A percentile compares a stretch with the other conserved stretches of the same genome.
phyloP scores from a whole-genome alignment of 306 rosid genomes.

The Crotalaria pallida region DNA sequence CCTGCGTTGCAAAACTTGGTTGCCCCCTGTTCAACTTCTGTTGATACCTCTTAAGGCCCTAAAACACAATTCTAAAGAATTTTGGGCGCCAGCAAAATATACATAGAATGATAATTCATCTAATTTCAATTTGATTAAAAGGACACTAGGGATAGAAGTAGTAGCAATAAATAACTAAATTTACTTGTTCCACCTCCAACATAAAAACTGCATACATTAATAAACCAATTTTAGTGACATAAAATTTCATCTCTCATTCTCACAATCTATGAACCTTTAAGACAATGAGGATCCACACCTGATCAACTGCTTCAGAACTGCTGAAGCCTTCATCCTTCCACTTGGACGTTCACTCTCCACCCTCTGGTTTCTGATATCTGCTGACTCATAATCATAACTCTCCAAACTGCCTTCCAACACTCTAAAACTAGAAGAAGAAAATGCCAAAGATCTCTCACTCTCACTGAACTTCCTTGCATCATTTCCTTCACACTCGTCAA shows the following conservation, averaged over 20 bases:
- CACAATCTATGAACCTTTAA: neutral
- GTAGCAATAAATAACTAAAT: neutral
- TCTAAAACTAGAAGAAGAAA: conserved; percentile 24
- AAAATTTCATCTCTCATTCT: neutral
- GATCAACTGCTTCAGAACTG: conserved; percentile 55
- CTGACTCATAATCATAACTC: conserved; percentile 21
- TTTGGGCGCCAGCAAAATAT: neutral
- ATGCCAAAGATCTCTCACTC: conserved; percentile 13
- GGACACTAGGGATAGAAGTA: neutral
- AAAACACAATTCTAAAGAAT: neutral
- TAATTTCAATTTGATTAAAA: neutral
- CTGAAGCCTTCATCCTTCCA: conserved; percentile 47
- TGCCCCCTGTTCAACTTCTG: too few relatives aligned
- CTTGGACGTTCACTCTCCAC: conserved; percentile 39
- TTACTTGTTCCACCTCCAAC: neutral
- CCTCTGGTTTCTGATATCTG: conserved; percentile 30
- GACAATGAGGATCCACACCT: conserved; percentile 34
- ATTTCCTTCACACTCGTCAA: conserved; percentile 21
- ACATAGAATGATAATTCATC: neutral
- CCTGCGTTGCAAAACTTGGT: too few relatives aligned
- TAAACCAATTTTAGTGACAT: neutral
- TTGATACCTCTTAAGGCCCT: too few relatives aligned
- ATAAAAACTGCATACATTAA: neutral
- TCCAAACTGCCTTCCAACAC: conserved; percentile 10
- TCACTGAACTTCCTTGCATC: conserved; percentile 2